phyloP scores from a whole-genome alignment of 768 basidiomycete species.

The Tephrocybe sp. region DNA sequence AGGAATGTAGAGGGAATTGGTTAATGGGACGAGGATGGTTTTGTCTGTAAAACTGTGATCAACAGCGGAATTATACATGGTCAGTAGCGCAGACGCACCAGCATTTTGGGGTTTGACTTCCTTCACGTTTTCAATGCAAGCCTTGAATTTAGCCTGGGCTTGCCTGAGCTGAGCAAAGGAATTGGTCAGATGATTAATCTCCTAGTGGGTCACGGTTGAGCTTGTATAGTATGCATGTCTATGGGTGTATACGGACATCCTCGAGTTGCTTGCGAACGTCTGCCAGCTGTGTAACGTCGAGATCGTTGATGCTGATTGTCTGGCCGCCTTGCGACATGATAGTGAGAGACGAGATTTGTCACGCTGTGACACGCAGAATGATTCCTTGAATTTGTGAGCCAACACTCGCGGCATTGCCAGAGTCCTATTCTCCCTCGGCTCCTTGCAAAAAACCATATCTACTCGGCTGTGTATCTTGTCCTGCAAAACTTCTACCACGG shows the following conservation, averaged over 20 bases:
- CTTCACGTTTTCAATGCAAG: constrained; percentile 77
- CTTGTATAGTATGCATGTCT: no score
- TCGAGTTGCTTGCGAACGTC: constrained; percentile 92
- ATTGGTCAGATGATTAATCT: constrained; percentile 86
- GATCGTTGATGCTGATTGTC: constrained; percentile 76
- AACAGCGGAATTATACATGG: neutral
- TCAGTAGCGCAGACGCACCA: constrained; percentile 31
- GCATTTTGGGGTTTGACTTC: constrained; percentile 73
- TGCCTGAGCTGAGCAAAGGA: constrained; percentile 92
- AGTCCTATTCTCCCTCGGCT: no score
- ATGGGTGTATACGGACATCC: constrained; percentile 68
- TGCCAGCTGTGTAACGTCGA: constrained; percentile 81
- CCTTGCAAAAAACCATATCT: neutral
- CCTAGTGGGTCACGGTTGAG: constrained; percentile 46
- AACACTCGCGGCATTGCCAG: no score
- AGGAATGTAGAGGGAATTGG: constrained; percentile 93
- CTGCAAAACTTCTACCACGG: neutral
- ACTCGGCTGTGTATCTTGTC: neutral
- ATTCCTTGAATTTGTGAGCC: no score
- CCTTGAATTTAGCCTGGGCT: constrained; percentile 89
- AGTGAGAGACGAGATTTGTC: constrained; percentile 18
- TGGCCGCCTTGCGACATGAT: constrained; percentile 51
- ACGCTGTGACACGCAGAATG: constrained; percentile 1
- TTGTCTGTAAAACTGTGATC: constrained; percentile 51
- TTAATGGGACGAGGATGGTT: constrained; percentile 87